Percentiles rank a stretch among this genome's conserved stretches.
Conservation (phyloP, 768 basidiomycete genomes). For the Hemileccinum rubropunctum region DNA sequence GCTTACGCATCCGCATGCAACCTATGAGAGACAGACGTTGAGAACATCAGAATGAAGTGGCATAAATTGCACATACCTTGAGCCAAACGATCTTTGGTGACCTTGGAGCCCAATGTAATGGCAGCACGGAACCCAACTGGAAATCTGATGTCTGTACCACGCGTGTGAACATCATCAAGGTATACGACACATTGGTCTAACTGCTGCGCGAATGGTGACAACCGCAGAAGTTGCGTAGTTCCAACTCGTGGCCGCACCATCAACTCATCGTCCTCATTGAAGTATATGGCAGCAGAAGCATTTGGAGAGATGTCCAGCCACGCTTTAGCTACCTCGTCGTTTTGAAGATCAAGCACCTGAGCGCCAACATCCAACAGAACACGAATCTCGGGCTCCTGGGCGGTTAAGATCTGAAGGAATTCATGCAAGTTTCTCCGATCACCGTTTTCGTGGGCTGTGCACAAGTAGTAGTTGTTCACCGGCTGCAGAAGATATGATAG, state of each 20-base stretch:
- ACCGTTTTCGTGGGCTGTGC: background rate
- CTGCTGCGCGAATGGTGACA: no score
- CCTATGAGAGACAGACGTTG: constrained; percentile 25
- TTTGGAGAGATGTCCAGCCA: constrained; percentile 34
- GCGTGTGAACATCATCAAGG: constrained; percentile 10
- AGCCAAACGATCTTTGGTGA: constrained; percentile 10
- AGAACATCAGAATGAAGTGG: no score
- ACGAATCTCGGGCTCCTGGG: constrained; percentile 22
- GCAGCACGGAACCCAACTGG: background rate
- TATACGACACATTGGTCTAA: constrained; percentile 1
- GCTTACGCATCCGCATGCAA: constrained; percentile 53
- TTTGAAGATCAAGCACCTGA: constrained; percentile 47
- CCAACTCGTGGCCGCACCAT: no score
- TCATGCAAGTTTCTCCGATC: constrained; percentile 10
- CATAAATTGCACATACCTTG: constrained; percentile 1
- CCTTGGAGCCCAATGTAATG: constrained; percentile 4
- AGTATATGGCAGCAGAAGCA: constrained; percentile 23
- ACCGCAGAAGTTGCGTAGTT: no score
- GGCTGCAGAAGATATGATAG: constrained; percentile 15
- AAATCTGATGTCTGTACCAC: constrained; percentile 14
- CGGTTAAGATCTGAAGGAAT: constrained; percentile 30
- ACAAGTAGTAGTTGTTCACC: constrained; percentile 17
- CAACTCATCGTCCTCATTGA: background rate
- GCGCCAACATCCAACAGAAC: constrained; percentile 40
- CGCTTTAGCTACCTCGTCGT: constrained; percentile 32